Percentiles rank a stretch among this genome's conserved stretches.
phyloP scores from a whole-genome alignment of 2,329 filamentous ascomycete genomes.

The Talaromyces rugulosus region DNA sequence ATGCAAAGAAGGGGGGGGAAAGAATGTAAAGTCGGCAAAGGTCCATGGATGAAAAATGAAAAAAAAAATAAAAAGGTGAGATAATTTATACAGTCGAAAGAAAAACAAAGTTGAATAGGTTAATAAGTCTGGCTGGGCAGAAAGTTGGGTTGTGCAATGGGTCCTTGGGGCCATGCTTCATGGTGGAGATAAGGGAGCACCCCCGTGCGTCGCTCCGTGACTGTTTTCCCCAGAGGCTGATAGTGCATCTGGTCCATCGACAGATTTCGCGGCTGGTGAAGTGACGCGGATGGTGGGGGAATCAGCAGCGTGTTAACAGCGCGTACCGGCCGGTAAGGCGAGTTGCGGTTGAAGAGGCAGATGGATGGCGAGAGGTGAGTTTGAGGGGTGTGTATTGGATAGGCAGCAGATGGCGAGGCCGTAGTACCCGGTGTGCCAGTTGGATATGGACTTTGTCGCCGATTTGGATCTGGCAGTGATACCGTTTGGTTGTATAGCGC shows the following conservation, averaged over 20 bases:
- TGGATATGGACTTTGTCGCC: slow-evolving; percentile 49
- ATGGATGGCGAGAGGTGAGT: slow-evolving; percentile 78
- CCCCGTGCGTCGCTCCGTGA: slow-evolving; percentile 62
- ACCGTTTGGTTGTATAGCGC: slow-evolving; percentile 26
- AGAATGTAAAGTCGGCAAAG: not conserved
- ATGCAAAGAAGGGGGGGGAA: not conserved
- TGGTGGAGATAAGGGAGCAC: slow-evolving; percentile 57
- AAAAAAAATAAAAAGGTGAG: not conserved
- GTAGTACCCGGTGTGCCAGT: slow-evolving; percentile 48
- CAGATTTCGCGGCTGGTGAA: slow-evolving; percentile 66
- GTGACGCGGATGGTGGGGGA: slow-evolving; percentile 73
- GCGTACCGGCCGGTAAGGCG: slow-evolving; percentile 87
- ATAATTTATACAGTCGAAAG: slow-evolving; percentile 9
- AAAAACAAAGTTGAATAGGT: not conserved
- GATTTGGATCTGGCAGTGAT: slow-evolving; percentile 30
- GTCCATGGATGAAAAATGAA: not conserved
- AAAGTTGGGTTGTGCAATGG: slow-evolving; percentile 26
- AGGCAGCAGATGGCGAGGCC: slow-evolving; percentile 65
- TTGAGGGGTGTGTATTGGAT: slow-evolving; percentile 57
- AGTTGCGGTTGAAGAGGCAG: slow-evolving; percentile 79
- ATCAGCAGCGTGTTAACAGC: slow-evolving; percentile 88
- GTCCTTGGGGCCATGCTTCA: slow-evolving; percentile 37
- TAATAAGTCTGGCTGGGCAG: slow-evolving; percentile 25
- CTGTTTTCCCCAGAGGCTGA: slow-evolving; percentile 67
- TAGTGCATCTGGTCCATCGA: slow-evolving; percentile 75